Conservation (phyloP, 345 rosid species). For the Chamaenerion angustifolium region DNA sequence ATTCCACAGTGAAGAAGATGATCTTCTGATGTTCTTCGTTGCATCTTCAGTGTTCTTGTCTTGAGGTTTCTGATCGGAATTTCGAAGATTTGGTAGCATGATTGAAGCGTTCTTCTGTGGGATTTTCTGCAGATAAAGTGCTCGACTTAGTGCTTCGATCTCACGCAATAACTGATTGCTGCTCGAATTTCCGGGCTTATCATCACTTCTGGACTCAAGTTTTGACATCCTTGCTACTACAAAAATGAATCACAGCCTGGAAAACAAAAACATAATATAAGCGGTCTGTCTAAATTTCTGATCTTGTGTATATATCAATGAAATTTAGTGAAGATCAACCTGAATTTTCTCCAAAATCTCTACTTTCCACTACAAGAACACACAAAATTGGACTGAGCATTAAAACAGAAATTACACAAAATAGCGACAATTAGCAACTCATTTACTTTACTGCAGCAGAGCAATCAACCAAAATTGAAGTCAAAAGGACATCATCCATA, state of each 20-base stretch:
- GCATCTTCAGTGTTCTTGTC: constrained; percentile 7
- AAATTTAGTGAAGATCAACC: no score
- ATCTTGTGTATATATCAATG: no score
- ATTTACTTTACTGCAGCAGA: no score
- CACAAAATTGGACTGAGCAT: no score
- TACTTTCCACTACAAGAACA: no score
- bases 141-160: constrained; percentile 64
- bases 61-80: constrained; percentile 13
- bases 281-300: no score
- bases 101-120: constrained; percentile 21
- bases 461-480: no score
- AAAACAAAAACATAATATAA: neutral
- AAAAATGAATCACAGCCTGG: constrained; percentile 10
- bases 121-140: constrained; percentile 39
- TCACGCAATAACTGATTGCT: constrained; percentile 50
- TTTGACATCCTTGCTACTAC: constrained; percentile 27
- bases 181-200: constrained; percentile 18
- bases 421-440: no score
- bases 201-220: constrained; percentile 16
- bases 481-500: no score
- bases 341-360: no score
- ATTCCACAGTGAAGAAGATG: constrained; percentile 27
- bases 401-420: no score
- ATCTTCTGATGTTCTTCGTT: constrained; percentile 30
- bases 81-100: constrained; percentile 20